These are phyloP conservation scores for Ogataea polymorpha DNA, from an alignment of 805 yeast species.

Conservation along the genomic window DNA sequence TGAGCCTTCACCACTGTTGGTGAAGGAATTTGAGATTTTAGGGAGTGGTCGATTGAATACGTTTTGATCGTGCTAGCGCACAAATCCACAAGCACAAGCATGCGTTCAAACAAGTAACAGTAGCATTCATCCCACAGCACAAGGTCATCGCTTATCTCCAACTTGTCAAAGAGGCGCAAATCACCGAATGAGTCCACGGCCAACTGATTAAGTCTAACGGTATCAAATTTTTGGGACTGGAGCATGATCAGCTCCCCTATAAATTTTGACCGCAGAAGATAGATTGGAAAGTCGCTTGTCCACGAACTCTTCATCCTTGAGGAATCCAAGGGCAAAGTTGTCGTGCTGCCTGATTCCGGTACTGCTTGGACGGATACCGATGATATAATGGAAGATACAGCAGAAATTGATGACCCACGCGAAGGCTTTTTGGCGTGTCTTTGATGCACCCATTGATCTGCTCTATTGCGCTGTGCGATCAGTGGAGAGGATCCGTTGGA, in stretches of 20 bases:
- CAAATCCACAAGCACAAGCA: constrained; percentile 21
- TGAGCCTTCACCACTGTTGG: constrained; percentile 14
- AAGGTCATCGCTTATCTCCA: constrained; percentile 13
- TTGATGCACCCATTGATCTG: constrained; percentile 1
- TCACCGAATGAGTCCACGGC: constrained; percentile 28
- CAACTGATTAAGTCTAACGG: constrained; percentile 12
- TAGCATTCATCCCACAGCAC: constrained; percentile 15
- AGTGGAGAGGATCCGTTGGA: constrained; percentile 6
- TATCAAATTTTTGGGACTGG: constrained; percentile 8
- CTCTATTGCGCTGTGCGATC: background rate
- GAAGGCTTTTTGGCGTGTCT: constrained; percentile 30
- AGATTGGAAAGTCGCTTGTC: constrained; percentile 16
- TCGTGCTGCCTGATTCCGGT: constrained; percentile 9
- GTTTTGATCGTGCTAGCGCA: constrained; percentile 5
- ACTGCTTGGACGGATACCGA: constrained; percentile 25
- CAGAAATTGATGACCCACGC: constrained; percentile 34
- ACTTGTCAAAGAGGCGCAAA: constrained; percentile 30
- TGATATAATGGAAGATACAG: constrained; percentile 33
- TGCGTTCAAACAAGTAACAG: constrained; percentile 30
- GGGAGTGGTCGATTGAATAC: constrained; percentile 16
- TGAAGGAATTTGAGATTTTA: constrained; percentile 16
- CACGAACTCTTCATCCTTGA: constrained; percentile 8
- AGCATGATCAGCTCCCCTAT: constrained; percentile 21
- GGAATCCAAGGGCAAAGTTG: background rate
- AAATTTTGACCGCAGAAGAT: constrained; percentile 22